phyloP scores from a whole-genome alignment of 495 filamentous ascomycete genomes.

The Aspergillus incahuasiensis region DNA sequence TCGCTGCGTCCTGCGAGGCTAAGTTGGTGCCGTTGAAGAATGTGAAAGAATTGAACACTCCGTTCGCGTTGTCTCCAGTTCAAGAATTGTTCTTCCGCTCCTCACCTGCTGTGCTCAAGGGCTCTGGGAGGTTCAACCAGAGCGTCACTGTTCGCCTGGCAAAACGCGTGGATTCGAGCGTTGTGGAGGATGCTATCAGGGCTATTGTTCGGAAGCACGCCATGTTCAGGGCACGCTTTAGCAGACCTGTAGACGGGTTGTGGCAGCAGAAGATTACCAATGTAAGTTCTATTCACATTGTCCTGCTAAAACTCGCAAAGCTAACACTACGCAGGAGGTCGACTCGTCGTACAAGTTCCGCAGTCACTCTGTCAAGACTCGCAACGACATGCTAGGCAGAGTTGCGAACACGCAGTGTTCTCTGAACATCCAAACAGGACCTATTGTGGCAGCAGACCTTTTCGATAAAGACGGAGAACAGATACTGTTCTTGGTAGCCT shows the following conservation, averaged over 20 bases:
- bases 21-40: constrained; percentile 18
- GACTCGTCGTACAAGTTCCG: constrained; percentile 40
- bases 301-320: constrained; percentile 16
- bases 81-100: constrained; percentile 45
- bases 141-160: constrained; percentile 60
- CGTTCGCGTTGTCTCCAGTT: constrained; percentile 50
- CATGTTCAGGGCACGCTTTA: constrained; percentile 67
- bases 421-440: constrained; percentile 39
- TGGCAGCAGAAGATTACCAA: constrained; percentile 43
- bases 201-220: constrained; percentile 59
- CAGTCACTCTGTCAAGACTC: constrained; percentile 26
- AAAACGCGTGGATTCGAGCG: constrained; percentile 42
- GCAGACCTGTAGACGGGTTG: constrained; percentile 22
- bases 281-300: constrained; percentile 19
- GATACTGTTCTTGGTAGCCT: constrained; percentile 58
- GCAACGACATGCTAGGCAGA: constrained; percentile 27
- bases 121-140: constrained; percentile 59
- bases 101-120: constrained; percentile 38
- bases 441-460: constrained; percentile 41
- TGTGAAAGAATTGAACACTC: constrained; percentile 36
- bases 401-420: constrained; percentile 37
- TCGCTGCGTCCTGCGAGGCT: constrained; percentile 27
- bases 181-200: constrained; percentile 50
- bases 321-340: constrained; percentile 26
- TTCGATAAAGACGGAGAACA: constrained; percentile 53